Conservation (phyloP, 2,329 filamentous ascomycete species). For the Fusarium dlaminii region DNA sequence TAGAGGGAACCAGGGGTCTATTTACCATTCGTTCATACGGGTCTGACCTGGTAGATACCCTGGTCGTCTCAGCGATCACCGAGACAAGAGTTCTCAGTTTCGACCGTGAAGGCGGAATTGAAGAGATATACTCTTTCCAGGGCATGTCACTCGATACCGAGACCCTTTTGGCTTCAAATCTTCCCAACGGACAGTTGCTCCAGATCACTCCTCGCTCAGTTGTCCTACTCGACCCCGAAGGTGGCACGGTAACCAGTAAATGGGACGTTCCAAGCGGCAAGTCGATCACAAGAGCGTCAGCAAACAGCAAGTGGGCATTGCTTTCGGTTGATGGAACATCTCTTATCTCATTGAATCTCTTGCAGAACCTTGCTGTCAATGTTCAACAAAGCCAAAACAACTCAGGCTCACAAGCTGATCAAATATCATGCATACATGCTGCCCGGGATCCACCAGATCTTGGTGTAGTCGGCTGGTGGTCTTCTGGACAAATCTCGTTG, state of each 20-base stretch:
- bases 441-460: constrained; percentile 70
- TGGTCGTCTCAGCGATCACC: constrained; percentile 82
- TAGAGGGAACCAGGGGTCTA: constrained; percentile 77
- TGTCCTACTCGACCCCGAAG: constrained; percentile 69
- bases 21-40: constrained; percentile 71
- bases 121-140: constrained; percentile 82
- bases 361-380: constrained; percentile 64
- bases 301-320: constrained; percentile 74
- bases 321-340: constrained; percentile 80
- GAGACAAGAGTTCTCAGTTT: constrained; percentile 89
- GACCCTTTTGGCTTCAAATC: constrained; percentile 76
- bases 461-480: constrained; percentile 89
- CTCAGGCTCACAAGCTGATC: constrained; percentile 58
- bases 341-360: constrained; percentile 74
- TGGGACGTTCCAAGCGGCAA: constrained; percentile 65
- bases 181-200: constrained; percentile 71
- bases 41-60: constrained; percentile 67
- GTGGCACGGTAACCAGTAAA: constrained; percentile 61
- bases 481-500: constrained; percentile 80
- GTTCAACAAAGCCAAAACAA: constrained; percentile 69
- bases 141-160: constrained; percentile 75
- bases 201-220: constrained; percentile 78
- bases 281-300: constrained; percentile 80
- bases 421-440: constrained; percentile 86
- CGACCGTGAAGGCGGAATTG: constrained; percentile 76